phyloP scores from a whole-genome alignment of 805 yeast species.

The Yarrowia sp. region DNA sequence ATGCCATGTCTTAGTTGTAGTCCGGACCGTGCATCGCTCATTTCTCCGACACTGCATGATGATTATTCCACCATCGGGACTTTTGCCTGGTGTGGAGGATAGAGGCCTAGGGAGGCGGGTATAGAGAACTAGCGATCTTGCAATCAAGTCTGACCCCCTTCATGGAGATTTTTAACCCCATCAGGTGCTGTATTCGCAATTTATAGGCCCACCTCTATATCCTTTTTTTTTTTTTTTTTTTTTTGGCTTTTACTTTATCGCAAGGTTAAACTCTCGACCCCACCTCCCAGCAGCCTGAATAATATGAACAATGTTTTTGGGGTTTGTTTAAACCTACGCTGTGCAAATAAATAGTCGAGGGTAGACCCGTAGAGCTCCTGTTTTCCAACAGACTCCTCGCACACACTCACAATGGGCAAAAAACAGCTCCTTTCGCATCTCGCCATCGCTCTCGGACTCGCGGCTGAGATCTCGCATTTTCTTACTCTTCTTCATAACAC shows the following conservation, averaged over 20 bases:
- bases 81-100: no score
- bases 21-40: not conserved
- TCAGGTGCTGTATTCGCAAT: no score
- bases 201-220: not conserved
- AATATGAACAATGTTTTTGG: not conserved
- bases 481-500: not conserved
- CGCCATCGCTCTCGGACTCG: not conserved
- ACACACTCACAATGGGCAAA: not conserved
- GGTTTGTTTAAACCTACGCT: not conserved
- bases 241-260: no score
- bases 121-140: no score
- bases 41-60: not conserved
- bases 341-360: not conserved
- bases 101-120: no score
- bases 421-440: not conserved
- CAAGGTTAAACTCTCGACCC: slow-evolving; percentile 3
- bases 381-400: not conserved
- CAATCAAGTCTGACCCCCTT: no score
- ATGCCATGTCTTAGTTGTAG: not conserved
- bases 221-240: not conserved
- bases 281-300: slow-evolving; percentile 17
- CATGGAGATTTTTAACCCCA: no score
- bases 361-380: not conserved
- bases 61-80: no score
- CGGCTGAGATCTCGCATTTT: not conserved